Conservation (phyloP, 495 filamentous ascomycete species). For the Lophiostoma macrostomum region DNA sequence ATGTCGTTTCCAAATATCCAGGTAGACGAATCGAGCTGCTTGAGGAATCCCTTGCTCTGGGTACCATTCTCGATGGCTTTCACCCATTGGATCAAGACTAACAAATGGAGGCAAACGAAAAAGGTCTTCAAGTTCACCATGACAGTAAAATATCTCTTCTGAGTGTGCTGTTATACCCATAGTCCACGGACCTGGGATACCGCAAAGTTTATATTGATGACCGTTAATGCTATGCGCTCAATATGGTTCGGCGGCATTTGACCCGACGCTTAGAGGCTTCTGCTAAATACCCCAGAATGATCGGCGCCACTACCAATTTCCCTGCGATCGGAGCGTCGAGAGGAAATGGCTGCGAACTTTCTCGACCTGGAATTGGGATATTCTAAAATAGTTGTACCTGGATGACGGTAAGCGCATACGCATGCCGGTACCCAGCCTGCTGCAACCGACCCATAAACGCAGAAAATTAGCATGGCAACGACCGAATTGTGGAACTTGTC, state of each 20-base stretch:
- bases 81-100: not conserved
- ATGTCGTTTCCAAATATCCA: slow-evolving; percentile 40
- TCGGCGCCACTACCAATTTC: slow-evolving; percentile 1
- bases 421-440: too few relatives aligned
- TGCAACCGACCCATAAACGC: too few relatives aligned
- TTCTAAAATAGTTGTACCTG: too few relatives aligned
- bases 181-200: too few relatives aligned
- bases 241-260: not conserved
- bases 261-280: not conserved
- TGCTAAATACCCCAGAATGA: not conserved
- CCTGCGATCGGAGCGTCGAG: slow-evolving; percentile 1
- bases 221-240: too few relatives aligned
- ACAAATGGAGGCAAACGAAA: not conserved
- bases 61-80: not conserved
- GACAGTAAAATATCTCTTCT: too few relatives aligned
- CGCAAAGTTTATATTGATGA: too few relatives aligned
- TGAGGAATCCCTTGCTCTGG: slow-evolving; percentile 13
- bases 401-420: too few relatives aligned
- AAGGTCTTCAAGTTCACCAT: not conserved
- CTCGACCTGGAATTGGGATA: not conserved
- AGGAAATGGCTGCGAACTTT: not conserved
- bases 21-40: slow-evolving; percentile 8
- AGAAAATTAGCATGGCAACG: too few relatives aligned
- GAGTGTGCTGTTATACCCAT: too few relatives aligned
- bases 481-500: too few relatives aligned